Evolutionary conservation across 1,139 yeast species (phyloP).

Genomic region (Suhomyces atakaporum): DNA sequence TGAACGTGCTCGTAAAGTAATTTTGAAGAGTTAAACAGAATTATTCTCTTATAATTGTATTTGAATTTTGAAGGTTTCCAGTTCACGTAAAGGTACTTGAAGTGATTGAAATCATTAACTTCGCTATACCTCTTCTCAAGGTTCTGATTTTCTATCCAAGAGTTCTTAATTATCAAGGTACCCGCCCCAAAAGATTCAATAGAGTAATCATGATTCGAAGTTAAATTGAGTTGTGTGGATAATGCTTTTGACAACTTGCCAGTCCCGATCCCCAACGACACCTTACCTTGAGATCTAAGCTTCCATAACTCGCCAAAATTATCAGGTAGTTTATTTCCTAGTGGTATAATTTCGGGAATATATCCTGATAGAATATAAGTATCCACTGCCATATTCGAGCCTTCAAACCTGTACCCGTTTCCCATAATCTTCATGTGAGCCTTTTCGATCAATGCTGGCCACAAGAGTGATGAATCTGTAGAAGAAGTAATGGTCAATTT

Average conservation of each 20-base stretch:
- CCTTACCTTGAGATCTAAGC: conserved; percentile 30
- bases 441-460: conserved; percentile 80
- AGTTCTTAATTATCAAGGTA: conserved; percentile 48
- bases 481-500: conserved; percentile 41
- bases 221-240: conserved; percentile 39
- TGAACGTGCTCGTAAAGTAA: conserved; percentile 48
- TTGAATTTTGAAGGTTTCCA: conserved; percentile 56
- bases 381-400: conserved; percentile 82
- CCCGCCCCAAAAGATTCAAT: conserved; percentile 22
- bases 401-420: conserved; percentile 61
- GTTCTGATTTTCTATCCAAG: conserved; percentile 39
- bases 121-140: conserved; percentile 21
- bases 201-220: conserved; percentile 73
- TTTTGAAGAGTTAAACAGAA: conserved; percentile 29
- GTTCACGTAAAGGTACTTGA: conserved; percentile 62
- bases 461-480: conserved; percentile 40
- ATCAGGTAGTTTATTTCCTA: conserved; percentile 25
- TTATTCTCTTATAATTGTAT: conserved; percentile 29
- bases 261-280: conserved; percentile 70
- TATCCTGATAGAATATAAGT: conserved; percentile 68
- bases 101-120: conserved; percentile 42
- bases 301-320: conserved; percentile 35
- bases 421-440: conserved; percentile 69
- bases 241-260: conserved; percentile 48
- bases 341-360: conserved; percentile 64